Conservation (phyloP, 2,329 filamentous ascomycete species). For the Pseudocercospora eumusae region DNA sequence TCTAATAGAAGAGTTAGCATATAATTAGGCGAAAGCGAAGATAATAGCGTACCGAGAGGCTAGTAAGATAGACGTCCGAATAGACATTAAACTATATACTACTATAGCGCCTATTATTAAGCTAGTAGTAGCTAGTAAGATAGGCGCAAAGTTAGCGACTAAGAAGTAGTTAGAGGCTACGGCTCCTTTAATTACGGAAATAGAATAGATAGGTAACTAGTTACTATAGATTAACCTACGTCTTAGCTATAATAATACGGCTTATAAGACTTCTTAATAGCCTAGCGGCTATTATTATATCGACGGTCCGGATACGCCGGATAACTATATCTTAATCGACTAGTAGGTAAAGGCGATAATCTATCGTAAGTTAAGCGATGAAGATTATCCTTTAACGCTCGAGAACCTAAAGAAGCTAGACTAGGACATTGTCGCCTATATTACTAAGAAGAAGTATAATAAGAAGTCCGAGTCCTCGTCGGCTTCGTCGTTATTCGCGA, state of each 20-base stretch:
- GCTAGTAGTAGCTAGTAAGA: not conserved
- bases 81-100: not conserved
- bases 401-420: not conserved
- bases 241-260: not conserved
- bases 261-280: not conserved
- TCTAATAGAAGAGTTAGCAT: too few species aligned
- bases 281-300: not conserved
- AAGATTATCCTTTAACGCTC: not conserved
- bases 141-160: not conserved
- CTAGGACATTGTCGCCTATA: not conserved
- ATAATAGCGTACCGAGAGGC: not conserved
- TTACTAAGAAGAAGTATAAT: not conserved
- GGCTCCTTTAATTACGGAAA: not conserved
- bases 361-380: not conserved
- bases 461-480: not conserved
- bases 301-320: not conserved
- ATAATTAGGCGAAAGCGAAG: not conserved
- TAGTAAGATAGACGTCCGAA: not conserved
- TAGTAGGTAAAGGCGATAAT: not conserved
- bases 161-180: not conserved
- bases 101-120: not conserved
- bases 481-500: not conserved
- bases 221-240: not conserved
- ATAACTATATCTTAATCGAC: not conserved
- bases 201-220: not conserved